Conservation (phyloP, 495 filamentous ascomycete genomes). For the Hypoxylon fuscum region DNA sequence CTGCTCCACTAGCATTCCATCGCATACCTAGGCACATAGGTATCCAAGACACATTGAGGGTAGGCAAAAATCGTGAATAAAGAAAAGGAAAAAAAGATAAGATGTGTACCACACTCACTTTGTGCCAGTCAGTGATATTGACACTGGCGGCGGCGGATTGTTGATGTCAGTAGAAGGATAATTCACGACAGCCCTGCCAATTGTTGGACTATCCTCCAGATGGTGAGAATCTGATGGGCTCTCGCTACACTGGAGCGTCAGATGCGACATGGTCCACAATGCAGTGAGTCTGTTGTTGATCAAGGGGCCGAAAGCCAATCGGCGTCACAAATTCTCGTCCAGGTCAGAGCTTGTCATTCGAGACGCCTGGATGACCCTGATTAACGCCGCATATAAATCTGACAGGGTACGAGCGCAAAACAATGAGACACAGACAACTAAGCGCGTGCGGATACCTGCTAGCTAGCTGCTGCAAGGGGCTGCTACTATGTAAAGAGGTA, state of each 20-base stretch:
- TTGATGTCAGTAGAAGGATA: conserved; percentile 38
- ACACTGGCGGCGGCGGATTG: conserved; percentile 21
- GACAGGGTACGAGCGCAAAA: conserved; percentile 33
- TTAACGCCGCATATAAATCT: conserved; percentile 57
- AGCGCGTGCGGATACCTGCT: conserved; percentile 35
- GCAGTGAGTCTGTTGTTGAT: conserved; percentile 28
- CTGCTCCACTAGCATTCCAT: conserved; percentile 36
- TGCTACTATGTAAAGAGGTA: conserved; percentile 2
- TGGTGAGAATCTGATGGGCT: conserved; percentile 46
- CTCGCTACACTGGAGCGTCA: conserved; percentile 51
- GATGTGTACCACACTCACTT: conserved; percentile 28
- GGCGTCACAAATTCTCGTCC: conserved; percentile 38
- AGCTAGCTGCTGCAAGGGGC: conserved; percentile 11
- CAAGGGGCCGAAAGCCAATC: conserved; percentile 35
- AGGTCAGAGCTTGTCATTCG: conserved; percentile 56
- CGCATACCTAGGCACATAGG: too few species aligned
- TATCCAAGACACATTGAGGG: conserved; percentile 2
- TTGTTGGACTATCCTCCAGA: conserved; percentile 39
- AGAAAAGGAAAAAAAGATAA: conserved; percentile 1
- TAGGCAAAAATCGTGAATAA: background rate
- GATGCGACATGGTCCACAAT: conserved; percentile 57
- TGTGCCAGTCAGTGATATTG: conserved; percentile 16
- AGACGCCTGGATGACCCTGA: conserved; percentile 58
- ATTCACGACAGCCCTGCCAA: conserved; percentile 44
- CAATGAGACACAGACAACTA: conserved; percentile 34